These are phyloP conservation scores for Suhomyces panamericanus DNA, from an alignment of 1,139 yeast genomes.

Conservation along the genomic window DNA sequence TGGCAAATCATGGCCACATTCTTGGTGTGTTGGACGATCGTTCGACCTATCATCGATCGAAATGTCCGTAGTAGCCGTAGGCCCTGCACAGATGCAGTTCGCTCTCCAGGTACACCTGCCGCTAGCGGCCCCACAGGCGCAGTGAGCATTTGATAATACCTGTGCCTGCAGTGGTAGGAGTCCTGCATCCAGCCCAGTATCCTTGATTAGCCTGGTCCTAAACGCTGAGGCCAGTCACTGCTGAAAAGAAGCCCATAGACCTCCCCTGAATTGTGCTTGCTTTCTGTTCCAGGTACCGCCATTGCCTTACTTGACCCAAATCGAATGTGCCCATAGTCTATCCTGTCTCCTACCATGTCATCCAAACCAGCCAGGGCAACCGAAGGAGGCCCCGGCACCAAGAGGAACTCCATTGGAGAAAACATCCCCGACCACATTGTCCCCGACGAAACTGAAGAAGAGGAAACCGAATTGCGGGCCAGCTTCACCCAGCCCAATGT, in stretches of 20 bases:
- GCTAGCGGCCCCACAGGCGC: too few species aligned
- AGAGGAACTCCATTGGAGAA: conserved; percentile 8
- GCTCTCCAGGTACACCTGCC: too few species aligned
- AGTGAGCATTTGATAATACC: conserved; percentile 5
- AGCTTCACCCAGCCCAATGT: conserved; percentile 14
- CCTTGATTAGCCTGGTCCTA: conserved; percentile 1
- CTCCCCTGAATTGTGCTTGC: not conserved
- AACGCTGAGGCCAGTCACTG: too few species aligned
- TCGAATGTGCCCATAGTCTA: not conserved
- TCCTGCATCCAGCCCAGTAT: conserved; percentile 4
- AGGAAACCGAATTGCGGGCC: conserved; percentile 17
- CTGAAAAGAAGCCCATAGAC: too few species aligned
- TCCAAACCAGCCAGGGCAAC: conserved; percentile 8
- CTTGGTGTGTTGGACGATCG: too few species aligned
- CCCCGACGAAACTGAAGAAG: conserved; percentile 15
- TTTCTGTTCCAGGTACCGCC: not conserved
- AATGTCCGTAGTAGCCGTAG: not conserved
- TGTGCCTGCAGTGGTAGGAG: too few species aligned
- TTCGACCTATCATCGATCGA: too few species aligned
- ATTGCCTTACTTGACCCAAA: not conserved
- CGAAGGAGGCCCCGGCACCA: conserved; percentile 5
- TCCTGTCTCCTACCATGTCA: not conserved
- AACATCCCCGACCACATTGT: conserved; percentile 8
- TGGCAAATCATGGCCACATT: too few species aligned
- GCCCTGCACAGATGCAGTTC: not conserved